Conservation (phyloP, 352 stramenopile genomes). For the Phytopythium montanum region DNA sequence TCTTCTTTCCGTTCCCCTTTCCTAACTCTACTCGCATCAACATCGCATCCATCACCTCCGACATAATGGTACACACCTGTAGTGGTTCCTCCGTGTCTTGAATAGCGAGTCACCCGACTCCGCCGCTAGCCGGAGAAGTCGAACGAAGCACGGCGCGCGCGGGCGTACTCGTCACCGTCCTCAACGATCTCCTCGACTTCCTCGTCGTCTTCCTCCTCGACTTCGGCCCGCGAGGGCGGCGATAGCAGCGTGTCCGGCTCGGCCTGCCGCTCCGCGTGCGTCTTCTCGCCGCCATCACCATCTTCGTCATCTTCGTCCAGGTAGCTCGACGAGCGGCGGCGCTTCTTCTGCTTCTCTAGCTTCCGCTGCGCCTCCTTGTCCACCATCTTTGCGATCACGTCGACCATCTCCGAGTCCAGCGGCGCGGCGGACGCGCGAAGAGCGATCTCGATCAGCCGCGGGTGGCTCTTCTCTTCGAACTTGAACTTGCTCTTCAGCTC, state of each 20-base stretch:
- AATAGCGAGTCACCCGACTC: neutral
- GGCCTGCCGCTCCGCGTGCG: neutral
- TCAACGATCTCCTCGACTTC: conserved; percentile 35
- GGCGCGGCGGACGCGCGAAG: conserved; percentile 64
- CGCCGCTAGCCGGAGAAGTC: conserved; percentile 60
- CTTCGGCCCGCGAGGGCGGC: conserved; percentile 3
- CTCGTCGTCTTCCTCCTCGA: conserved; percentile 13
- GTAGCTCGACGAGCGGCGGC: conserved; percentile 13
- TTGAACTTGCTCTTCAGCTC: conserved; percentile 89
- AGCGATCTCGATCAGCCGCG: conserved; percentile 73
- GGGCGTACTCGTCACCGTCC: conserved; percentile 44
- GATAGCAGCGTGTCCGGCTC: neutral
- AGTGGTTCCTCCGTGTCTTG: neutral
- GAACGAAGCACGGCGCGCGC: conserved; percentile 54
- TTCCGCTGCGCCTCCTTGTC: conserved; percentile 69
- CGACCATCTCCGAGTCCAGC: conserved; percentile 78
- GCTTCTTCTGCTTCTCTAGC: conserved; percentile 36
- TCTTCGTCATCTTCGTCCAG: conserved; percentile 1
- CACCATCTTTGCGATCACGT: conserved; percentile 74
- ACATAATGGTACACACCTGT: conserved; percentile 1
- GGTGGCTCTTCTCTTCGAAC: conserved; percentile 79
- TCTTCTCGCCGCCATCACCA: neutral
- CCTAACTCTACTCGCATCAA: conserved; percentile 1
- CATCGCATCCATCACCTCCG: neutral
- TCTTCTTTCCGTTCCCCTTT: neutral